These are phyloP conservation scores for Graphium sp. DNA, from an alignment of 2,329 filamentous ascomycete genomes.

Conservation along the genomic window DNA sequence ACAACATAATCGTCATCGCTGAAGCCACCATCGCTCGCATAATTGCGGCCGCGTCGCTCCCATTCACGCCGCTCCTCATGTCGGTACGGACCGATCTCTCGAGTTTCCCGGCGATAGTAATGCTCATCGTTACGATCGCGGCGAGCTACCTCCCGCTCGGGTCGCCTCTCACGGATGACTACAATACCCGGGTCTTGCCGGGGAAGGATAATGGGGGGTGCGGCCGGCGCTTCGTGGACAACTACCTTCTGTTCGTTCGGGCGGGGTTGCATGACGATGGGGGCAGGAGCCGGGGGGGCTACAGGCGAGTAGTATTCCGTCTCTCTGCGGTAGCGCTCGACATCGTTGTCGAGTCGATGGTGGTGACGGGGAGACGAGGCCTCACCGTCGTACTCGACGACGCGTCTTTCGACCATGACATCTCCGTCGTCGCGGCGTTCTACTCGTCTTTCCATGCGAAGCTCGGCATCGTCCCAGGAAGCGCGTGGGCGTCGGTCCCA, in stretches of 20 bases:
- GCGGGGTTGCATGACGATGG: constrained; percentile 39
- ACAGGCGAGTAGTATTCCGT: constrained; percentile 42
- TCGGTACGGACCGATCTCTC: constrained; percentile 23
- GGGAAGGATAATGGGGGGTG: constrained; percentile 31
- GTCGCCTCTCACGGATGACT: constrained; percentile 22
- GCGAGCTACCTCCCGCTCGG: constrained; percentile 16
- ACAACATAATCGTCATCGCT: constrained; percentile 29
- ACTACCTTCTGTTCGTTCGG: constrained; percentile 42
- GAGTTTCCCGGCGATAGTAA: constrained; percentile 29
- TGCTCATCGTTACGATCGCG: constrained; percentile 26
- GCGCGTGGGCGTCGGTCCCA: constrained; percentile 15
- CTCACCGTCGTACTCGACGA: constrained; percentile 26
- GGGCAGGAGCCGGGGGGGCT: constrained; percentile 25
- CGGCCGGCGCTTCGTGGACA: constrained; percentile 36
- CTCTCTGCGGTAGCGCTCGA: constrained; percentile 44
- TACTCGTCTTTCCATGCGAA: constrained; percentile 23
- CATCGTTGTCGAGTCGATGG: constrained; percentile 22
- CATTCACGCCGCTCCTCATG: constrained; percentile 11
- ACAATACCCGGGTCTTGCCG: constrained; percentile 26
- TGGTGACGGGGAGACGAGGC: no score
- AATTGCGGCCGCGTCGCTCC: constrained; percentile 16
- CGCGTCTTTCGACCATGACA: constrained; percentile 33
- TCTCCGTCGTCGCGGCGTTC: constrained; percentile 29
- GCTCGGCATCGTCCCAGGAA: constrained; percentile 20
- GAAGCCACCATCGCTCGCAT: constrained; percentile 15